phyloP scores from a whole-genome alignment of 345 rosid species.

The Pelargonium nanum region DNA sequence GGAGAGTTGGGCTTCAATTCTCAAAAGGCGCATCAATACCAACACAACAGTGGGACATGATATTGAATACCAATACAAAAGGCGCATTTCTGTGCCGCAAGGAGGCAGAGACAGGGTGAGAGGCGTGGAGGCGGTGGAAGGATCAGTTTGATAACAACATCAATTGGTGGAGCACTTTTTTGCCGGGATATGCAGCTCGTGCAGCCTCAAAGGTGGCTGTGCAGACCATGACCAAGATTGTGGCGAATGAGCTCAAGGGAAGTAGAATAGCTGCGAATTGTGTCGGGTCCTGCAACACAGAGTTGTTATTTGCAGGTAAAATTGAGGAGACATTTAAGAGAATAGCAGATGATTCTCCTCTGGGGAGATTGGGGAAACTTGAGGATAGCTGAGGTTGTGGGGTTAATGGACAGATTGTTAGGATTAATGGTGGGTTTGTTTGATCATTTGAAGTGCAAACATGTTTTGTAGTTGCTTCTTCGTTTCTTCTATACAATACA shows the following conservation, averaged over 20 bases:
- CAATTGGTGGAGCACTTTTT: conserved; percentile 3
- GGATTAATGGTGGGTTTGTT: conserved; percentile 10
- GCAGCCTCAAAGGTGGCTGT: conserved; percentile 15
- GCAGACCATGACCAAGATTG: conserved; percentile 11
- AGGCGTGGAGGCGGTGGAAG: conserved; percentile 16
- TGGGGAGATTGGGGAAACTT: conserved; percentile 8
- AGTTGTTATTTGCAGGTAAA: conserved; percentile 13
- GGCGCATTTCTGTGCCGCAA: conserved; percentile 16
- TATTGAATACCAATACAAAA: conserved; percentile 4
- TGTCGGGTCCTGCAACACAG: conserved; percentile 8
- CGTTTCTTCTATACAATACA: too few relatives aligned
- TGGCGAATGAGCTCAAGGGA: conserved; percentile 21
- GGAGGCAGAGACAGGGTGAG: conserved; percentile 11
- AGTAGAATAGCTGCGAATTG: conserved; percentile 10
- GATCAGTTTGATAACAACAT: conserved; percentile 10
- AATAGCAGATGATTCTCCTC: conserved; percentile 1
- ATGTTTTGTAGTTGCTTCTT: too few relatives aligned
- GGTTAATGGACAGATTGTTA: conserved; percentile 14
- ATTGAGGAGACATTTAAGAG: conserved; percentile 9
- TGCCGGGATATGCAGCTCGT: conserved; percentile 3
- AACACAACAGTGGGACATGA: background rate
- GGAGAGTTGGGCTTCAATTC: conserved; percentile 25
- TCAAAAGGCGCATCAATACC: conserved; percentile 12
- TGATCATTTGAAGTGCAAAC: too few relatives aligned
- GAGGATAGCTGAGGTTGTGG: conserved; percentile 12